phyloP scores from a whole-genome alignment of 2,329 filamentous ascomycete species.

The Aspergillus luchuensis region DNA sequence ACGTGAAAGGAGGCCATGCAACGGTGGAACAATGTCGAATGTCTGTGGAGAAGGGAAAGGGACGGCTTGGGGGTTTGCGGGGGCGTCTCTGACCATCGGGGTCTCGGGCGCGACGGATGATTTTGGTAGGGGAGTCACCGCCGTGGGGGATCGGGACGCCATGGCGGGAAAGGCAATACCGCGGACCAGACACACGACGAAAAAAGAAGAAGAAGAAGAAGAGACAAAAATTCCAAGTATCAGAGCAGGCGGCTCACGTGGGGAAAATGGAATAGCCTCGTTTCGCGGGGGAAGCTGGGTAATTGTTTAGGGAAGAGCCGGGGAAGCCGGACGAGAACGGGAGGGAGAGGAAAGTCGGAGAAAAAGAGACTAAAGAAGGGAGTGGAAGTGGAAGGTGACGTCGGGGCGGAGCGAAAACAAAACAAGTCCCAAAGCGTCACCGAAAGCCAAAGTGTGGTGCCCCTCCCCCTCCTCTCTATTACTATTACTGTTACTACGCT shows the following conservation, averaged over 20 bases:
- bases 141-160: constrained; percentile 39
- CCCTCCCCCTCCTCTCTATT: constrained; percentile 27
- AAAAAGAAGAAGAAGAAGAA: constrained; percentile 10
- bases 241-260: no score
- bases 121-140: constrained; percentile 47
- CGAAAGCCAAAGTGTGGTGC: constrained; percentile 18
- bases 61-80: constrained; percentile 50
- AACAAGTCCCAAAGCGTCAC: constrained; percentile 37
- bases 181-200: not conserved
- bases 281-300: constrained; percentile 18
- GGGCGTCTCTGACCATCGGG: constrained; percentile 32
- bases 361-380: constrained; percentile 2
- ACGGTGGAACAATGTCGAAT: constrained; percentile 82
- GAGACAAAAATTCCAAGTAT: not conserved
- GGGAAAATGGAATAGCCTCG: not conserved
- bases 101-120: constrained; percentile 38
- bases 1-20: constrained; percentile 75
- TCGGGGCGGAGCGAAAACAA: constrained; percentile 27
- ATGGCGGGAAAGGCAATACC: constrained; percentile 27
- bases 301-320: constrained; percentile 41
- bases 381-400: constrained; percentile 31
- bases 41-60: constrained; percentile 74
- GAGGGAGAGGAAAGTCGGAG: not conserved
- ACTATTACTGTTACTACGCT: no score
- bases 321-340: constrained; percentile 28